phyloP scores from a whole-genome alignment of 2,329 filamentous ascomycete genomes.

The Epichloe hybrida region DNA sequence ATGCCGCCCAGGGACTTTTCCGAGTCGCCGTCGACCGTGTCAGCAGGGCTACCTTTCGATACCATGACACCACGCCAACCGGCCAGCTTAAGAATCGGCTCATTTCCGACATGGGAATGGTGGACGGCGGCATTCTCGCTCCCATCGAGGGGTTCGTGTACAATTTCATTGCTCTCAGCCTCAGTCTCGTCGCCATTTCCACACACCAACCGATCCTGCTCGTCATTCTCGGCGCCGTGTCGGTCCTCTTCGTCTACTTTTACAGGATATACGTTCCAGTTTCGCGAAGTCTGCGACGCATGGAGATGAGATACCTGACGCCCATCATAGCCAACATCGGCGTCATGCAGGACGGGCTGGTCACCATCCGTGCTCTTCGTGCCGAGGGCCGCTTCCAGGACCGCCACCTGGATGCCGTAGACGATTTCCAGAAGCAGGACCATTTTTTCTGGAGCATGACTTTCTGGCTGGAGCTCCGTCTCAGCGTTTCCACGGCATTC shows the following conservation, averaged over 20 bases:
- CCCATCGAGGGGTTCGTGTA: slow-evolving; percentile 62
- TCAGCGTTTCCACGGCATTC: slow-evolving; percentile 44
- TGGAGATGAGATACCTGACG: slow-evolving; percentile 82
- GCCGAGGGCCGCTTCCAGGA: slow-evolving; percentile 69
- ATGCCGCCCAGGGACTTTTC: slow-evolving; percentile 65
- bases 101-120: slow-evolving; percentile 77
- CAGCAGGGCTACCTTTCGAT: slow-evolving; percentile 71
- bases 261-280: slow-evolving; percentile 70
- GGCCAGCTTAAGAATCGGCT: slow-evolving; percentile 86
- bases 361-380: slow-evolving; percentile 72
- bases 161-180: slow-evolving; percentile 55
- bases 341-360: slow-evolving; percentile 70
- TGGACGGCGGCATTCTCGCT: slow-evolving; percentile 72
- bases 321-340: slow-evolving; percentile 90
- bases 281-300: slow-evolving; percentile 66
- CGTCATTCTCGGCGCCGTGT: slow-evolving; percentile 54
- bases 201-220: slow-evolving; percentile 68
- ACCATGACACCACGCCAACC: slow-evolving; percentile 81
- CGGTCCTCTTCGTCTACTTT: slow-evolving; percentile 54
- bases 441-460: slow-evolving; percentile 92
- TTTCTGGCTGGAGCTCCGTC: slow-evolving; percentile 71
- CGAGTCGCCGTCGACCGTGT: slow-evolving; percentile 57
- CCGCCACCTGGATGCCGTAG: slow-evolving; percentile 66
- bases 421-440: slow-evolving; percentile 87
- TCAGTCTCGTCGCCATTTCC: slow-evolving; percentile 65